Percentiles rank a stretch among this genome's conserved stretches.
Conservation (phyloP, 1,284 basidiomycete genomes). For the Lignosus rhinocerotis region DNA sequence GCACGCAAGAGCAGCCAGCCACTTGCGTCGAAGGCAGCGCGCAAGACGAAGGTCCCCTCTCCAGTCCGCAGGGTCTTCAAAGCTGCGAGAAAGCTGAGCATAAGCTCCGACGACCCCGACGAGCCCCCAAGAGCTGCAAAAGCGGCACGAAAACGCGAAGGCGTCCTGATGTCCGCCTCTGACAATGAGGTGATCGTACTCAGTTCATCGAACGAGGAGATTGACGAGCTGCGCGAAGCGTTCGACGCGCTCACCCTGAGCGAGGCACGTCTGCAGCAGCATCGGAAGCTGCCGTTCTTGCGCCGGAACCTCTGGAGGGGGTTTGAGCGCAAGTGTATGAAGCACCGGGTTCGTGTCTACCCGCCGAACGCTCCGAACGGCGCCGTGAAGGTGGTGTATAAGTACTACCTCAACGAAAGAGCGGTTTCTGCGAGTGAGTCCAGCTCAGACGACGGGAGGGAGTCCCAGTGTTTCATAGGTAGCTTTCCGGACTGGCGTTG, state of each 20-base stretch:
- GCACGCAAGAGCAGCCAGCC: background rate
- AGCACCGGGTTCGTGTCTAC: conserved; percentile 15
- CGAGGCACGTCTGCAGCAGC: conserved; percentile 17
- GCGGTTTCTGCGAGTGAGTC: conserved; percentile 8
- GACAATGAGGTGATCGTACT: conserved; percentile 15
- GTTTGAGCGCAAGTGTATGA: conserved; percentile 14
- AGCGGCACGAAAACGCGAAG: conserved; percentile 1
- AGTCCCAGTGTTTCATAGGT: conserved; percentile 19
- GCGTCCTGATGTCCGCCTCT: background rate
- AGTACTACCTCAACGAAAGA: conserved; percentile 16
- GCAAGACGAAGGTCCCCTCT: background rate
- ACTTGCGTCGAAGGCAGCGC: background rate
- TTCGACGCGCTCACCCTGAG: conserved; percentile 36
- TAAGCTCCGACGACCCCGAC: background rate
- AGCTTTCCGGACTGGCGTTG: conserved; percentile 48
- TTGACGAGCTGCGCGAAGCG: conserved; percentile 33
- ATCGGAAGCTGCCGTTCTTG: conserved; percentile 49
- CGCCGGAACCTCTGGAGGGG: conserved; percentile 48
- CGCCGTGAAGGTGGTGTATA: conserved; percentile 35
- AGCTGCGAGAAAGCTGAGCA: conserved; percentile 9
- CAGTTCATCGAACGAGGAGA: conserved; percentile 21
- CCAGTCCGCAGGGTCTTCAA: background rate
- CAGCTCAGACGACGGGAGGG: conserved; percentile 5
- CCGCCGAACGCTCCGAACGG: conserved; percentile 15
- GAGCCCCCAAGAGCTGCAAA: background rate